Conservation (phyloP, 2,329 filamentous ascomycete species). For the Fusarium napiforme region DNA sequence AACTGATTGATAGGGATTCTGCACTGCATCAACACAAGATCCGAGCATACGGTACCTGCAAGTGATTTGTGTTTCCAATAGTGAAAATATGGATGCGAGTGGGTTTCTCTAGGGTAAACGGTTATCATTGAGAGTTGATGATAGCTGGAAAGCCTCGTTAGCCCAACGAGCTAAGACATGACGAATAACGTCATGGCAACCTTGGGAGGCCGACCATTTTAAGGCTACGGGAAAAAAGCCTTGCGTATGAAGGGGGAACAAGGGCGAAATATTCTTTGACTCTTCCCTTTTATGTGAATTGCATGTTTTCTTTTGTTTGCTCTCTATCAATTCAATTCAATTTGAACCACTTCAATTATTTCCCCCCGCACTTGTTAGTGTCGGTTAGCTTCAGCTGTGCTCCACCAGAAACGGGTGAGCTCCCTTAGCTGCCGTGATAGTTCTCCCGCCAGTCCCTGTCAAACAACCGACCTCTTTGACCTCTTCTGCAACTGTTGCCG, state of each 20-base stretch:
- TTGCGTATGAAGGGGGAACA: neutral
- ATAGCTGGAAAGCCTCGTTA: slow-evolving; percentile 6
- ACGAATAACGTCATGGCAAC: slow-evolving; percentile 17
- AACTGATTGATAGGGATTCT: neutral
- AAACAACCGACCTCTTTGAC: neutral
- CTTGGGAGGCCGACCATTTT: slow-evolving; percentile 37
- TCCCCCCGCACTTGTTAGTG: neutral
- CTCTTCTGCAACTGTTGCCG: neutral
- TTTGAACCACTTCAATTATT: neutral
- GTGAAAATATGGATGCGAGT: neutral
- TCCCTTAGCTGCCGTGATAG: slow-evolving; percentile 20
- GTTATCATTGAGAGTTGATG: neutral
- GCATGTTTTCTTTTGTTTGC: neutral
- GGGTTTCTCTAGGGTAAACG: neutral
- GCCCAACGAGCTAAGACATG: neutral
- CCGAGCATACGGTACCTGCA: neutral
- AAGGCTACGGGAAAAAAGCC: slow-evolving; percentile 8
- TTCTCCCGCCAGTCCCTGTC: neutral
- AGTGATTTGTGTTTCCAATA: neutral
- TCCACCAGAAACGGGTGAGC: slow-evolving; percentile 19
- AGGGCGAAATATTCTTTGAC: neutral
- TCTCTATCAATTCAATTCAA: neutral
- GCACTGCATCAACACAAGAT: neutral
- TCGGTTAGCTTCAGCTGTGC: slow-evolving; percentile 11
- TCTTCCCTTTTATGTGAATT: neutral